These are phyloP conservation scores for Porogramme epimiltina DNA, from an alignment of 1,284 basidiomycete genomes.

Conservation along the genomic window DNA sequence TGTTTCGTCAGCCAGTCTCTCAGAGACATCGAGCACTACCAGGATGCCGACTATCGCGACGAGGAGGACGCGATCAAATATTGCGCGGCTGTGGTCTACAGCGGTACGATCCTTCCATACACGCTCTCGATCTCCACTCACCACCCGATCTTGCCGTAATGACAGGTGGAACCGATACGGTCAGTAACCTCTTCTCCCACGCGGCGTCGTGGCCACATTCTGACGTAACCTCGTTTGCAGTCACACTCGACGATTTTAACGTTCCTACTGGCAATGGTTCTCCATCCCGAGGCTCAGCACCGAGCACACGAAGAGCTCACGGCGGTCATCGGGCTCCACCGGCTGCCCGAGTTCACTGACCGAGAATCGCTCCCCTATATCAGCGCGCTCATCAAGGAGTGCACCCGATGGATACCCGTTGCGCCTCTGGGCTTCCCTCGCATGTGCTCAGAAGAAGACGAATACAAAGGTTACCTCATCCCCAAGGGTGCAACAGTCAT, in stretches of 20 bases:
- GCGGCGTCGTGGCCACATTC: neutral
- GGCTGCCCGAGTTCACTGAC: constrained; percentile 27
- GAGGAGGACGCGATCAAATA: constrained; percentile 25
- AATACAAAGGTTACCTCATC: constrained; percentile 27
- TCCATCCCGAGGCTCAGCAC: constrained; percentile 27
- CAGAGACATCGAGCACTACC: neutral
- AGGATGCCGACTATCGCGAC: constrained; percentile 3
- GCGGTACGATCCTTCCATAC: neutral
- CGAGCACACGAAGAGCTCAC: constrained; percentile 30
- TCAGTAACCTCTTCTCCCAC: constrained; percentile 1
- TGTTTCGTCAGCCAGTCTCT: neutral
- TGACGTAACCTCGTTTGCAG: neutral
- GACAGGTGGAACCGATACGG: constrained; percentile 24
- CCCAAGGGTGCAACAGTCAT: constrained; percentile 27
- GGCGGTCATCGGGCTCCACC: constrained; percentile 22
- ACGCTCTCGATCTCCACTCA: neutral
- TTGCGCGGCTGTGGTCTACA: constrained; percentile 22
- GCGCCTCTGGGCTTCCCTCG: constrained; percentile 27
- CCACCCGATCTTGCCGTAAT: neutral
- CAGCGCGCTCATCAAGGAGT: constrained; percentile 26
- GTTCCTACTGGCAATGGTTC: constrained; percentile 29
- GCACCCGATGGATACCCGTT: constrained; percentile 27
- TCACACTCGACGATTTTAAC: neutral
- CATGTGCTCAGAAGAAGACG: constrained; percentile 23
- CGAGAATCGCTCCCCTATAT: constrained; percentile 27